Evolutionary conservation across 2,329 filamentous ascomycete species (phyloP).

Genomic region (Lachnellula occidentalis): DNA sequence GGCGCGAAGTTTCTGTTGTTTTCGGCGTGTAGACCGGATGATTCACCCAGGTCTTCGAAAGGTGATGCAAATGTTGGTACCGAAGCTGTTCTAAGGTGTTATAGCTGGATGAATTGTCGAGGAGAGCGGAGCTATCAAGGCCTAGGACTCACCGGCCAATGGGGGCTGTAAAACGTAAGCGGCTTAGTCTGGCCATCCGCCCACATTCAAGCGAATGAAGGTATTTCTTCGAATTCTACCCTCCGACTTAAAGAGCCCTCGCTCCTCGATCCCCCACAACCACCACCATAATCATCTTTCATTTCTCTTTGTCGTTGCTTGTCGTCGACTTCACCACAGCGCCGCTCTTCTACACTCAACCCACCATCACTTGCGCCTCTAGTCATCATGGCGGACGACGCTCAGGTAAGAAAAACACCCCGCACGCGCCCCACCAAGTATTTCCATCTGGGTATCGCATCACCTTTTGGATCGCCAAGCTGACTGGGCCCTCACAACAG

Average conservation of each 20-base stretch:
- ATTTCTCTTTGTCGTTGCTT: conserved; percentile 22
- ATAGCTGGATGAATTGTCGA: background rate
- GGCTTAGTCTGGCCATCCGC: background rate
- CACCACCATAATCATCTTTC: conserved; percentile 15
- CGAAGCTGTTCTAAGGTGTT: background rate
- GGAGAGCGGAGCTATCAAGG: background rate
- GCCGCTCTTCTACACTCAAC: conserved; percentile 8
- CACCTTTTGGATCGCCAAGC: background rate
- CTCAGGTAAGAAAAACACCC: conserved; percentile 48
- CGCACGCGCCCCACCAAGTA: conserved; percentile 21
- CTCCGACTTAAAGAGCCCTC: background rate
- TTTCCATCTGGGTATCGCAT: conserved; percentile 2
- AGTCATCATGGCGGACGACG: conserved; percentile 60
- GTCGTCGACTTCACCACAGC: conserved; percentile 12
- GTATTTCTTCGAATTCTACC: conserved; percentile 9
- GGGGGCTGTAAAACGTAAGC: background rate
- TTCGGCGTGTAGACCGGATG: background rate
- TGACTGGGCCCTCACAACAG: conserved; percentile 16
- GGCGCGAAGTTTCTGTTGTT: background rate
- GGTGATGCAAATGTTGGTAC: too few species aligned
- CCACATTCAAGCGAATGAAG: background rate
- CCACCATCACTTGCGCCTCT: conserved; percentile 26
- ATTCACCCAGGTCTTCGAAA: background rate
- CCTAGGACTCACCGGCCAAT: background rate
- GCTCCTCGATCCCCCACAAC: background rate